These are phyloP conservation scores for Incumbomyces lentus DNA, from an alignment of 2,329 filamentous ascomycete genomes.

Conservation along the genomic window DNA sequence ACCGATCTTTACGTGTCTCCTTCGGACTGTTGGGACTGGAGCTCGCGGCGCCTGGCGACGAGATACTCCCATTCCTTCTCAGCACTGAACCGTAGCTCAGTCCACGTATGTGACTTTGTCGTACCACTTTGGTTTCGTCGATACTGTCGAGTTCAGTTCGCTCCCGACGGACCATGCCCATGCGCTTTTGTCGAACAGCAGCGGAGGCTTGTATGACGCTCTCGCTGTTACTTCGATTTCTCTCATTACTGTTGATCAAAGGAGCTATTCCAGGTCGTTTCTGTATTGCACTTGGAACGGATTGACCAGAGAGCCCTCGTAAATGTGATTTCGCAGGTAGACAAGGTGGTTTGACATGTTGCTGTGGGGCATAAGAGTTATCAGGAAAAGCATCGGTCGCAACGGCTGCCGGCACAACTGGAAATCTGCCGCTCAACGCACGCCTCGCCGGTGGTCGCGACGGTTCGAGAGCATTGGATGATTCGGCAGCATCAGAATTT, in stretches of 20 bases:
- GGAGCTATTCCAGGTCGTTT: constrained; percentile 65
- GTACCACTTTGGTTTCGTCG: constrained; percentile 42
- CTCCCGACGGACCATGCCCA: constrained; percentile 51
- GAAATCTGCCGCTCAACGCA: constrained; percentile 46
- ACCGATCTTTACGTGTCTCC: constrained; percentile 31
- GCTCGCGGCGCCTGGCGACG: constrained; percentile 25
- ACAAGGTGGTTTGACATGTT: constrained; percentile 51
- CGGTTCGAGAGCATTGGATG: constrained; percentile 65
- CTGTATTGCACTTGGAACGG: constrained; percentile 34
- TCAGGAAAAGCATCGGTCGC: constrained; percentile 27
- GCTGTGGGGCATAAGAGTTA: constrained; percentile 15
- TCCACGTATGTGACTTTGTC: constrained; percentile 45
- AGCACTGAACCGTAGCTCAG: constrained; percentile 48
- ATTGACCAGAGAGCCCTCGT: constrained; percentile 42
- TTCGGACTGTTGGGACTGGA: constrained; percentile 36
- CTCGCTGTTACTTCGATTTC: constrained; percentile 53
- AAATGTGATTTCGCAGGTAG: constrained; percentile 75
- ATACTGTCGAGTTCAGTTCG: constrained; percentile 44
- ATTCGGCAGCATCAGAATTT: constrained; percentile 42
- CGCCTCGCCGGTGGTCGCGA: constrained; percentile 53
- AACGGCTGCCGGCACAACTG: constrained; percentile 57
- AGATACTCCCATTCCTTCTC: constrained; percentile 26
- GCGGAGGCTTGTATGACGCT: constrained; percentile 42
- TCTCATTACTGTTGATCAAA: constrained; percentile 50
- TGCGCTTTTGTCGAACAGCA: constrained; percentile 44